Percentiles rank a stretch among this genome's conserved stretches.
Evolutionary conservation across 1,284 basidiomycete species (phyloP).

Genomic region (Cutaneotrichosporon sp.): DNA sequence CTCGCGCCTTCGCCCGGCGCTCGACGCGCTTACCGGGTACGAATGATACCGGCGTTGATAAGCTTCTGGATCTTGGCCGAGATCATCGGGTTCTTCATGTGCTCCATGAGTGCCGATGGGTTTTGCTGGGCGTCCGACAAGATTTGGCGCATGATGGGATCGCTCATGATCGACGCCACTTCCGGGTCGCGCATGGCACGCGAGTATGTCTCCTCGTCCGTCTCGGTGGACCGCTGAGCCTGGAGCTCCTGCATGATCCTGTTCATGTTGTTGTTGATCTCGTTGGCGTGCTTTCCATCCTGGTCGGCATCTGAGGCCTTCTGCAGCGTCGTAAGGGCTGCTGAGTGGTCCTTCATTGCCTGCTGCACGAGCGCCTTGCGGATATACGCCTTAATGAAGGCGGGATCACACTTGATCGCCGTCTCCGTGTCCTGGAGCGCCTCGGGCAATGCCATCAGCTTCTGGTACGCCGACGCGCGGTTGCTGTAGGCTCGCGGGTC

Average conservation of each 20-base stretch:
- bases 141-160: slow-evolving; percentile 78
- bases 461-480: slow-evolving; percentile 93
- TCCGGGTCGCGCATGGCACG: slow-evolving; percentile 98
- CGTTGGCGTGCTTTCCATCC: slow-evolving; percentile 69
- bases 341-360: slow-evolving; percentile 86
- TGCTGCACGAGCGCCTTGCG: slow-evolving; percentile 84
- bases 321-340: slow-evolving; percentile 76
- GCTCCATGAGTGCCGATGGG: slow-evolving; percentile 85
- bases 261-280: slow-evolving; percentile 71
- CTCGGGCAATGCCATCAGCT: slow-evolving; percentile 88
- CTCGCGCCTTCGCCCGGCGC: too few species aligned
- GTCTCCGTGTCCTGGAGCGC: slow-evolving; percentile 93
- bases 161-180: slow-evolving; percentile 61
- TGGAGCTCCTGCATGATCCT: slow-evolving; percentile 79
- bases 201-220: slow-evolving; percentile 85
- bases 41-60: slow-evolving; percentile 86
- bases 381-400: slow-evolving; percentile 92
- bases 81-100: slow-evolving; percentile 85
- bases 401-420: slow-evolving; percentile 86
- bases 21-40: slow-evolving; percentile 33
- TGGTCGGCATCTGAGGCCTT: slow-evolving; percentile 67
- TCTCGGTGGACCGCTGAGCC: slow-evolving; percentile 76
- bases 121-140: slow-evolving; percentile 89
- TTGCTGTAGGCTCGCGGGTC: slow-evolving; percentile 96
- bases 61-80: slow-evolving; percentile 63